Percentiles rank a stretch among this genome's conserved stretches.
Conservation (phyloP, 129 eudicot genomes). For the Helianthus annuus region HanXRQr2.0-SUNRISE NC_035443.2:10946789-10947288, state of each 20-base stretch:
- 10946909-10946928: conserved; percentile 50
- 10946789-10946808: conserved; percentile 5
- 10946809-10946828: not conserved
- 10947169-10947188: too few relatives aligned
- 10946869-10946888: conserved; percentile 97
- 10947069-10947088: too few relatives aligned
- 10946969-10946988: conserved; percentile 17
- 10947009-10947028: conserved; percentile 13
- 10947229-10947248: too few relatives aligned
- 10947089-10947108: too few relatives aligned
- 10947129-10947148: too few relatives aligned
- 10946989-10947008: not conserved
- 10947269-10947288: too few relatives aligned
- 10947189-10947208: too few relatives aligned
- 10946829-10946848: conserved; percentile 44
- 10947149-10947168: too few relatives aligned
- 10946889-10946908: conserved; percentile 93
- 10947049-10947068: not conserved
- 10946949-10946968: conserved; percentile 33
- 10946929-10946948: conserved; percentile 12
- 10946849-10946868: conserved; percentile 73
- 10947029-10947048: not conserved
- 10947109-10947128: too few relatives aligned
- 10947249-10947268: too few relatives aligned
- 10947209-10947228: too few relatives aligned